A percentile compares a stretch with the other conserved stretches of the same genome.
Evolutionary conservation across 2,329 filamentous ascomycete species (phyloP).

Genomic region (Alternaria triticina): DNA sequence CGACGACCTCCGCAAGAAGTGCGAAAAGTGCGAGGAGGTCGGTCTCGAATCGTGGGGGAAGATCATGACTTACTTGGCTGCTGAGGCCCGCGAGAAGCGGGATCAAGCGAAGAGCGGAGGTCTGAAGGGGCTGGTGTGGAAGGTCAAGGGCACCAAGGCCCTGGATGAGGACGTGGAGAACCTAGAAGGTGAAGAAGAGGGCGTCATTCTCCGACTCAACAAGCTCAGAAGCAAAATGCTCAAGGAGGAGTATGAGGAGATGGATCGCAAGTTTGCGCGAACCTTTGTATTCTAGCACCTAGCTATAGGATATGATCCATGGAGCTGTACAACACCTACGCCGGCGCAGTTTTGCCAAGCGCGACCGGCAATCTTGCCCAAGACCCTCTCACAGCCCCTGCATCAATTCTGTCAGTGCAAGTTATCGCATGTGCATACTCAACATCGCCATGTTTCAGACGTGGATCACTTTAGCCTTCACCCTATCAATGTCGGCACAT

Average conservation of each 20-base stretch:
- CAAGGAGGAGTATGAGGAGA: constrained; percentile 43
- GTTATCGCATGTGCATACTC: neutral
- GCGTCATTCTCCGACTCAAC: constrained; percentile 41
- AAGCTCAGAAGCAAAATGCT: constrained; percentile 43
- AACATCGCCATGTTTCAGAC: constrained; percentile 4
- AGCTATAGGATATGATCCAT: constrained; percentile 1
- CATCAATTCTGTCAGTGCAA: neutral
- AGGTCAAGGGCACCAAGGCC: constrained; percentile 31
- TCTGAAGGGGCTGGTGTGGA: constrained; percentile 32
- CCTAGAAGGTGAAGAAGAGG: constrained; percentile 45
- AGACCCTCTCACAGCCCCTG: neutral
- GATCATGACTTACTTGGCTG: constrained; percentile 75
- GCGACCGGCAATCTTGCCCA: neutral
- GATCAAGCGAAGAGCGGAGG: constrained; percentile 29
- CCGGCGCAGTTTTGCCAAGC: neutral
- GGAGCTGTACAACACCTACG: neutral
- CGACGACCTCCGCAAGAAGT: constrained; percentile 62
- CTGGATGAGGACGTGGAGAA: constrained; percentile 40
- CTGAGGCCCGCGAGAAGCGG: constrained; percentile 49
- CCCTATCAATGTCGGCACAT: constrained; percentile 16
- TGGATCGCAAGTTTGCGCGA: constrained; percentile 44
- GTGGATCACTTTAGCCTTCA: constrained; percentile 11
- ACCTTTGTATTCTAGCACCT: constrained; percentile 43
- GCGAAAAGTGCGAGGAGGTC: constrained; percentile 76
- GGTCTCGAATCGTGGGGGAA: constrained; percentile 81